Evolutionary conservation across 805 yeast species (phyloP), one percentile per base, ranked within the genome.

Genomic region (Pachysolen tannophilus): DNA sequence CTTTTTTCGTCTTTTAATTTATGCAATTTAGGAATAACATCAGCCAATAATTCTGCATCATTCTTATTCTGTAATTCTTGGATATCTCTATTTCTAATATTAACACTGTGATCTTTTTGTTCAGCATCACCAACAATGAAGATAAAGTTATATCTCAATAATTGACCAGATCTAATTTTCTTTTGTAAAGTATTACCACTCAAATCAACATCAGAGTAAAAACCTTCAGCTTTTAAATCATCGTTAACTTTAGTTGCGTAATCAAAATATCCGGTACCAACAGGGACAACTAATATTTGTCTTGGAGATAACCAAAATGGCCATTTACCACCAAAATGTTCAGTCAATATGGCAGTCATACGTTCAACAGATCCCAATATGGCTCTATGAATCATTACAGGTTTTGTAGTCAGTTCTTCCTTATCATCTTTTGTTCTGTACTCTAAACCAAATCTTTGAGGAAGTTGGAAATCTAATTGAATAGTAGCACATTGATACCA

Each of bases 261-360:
- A 45, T 80, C 95, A 53, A 70, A 78, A 69, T 81, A 90, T 61
- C 84, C 86, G 45, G 83, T 94, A 55, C 96, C 97, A 50, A 92
- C 97, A 49, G 98, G 98, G 20, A 92, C 92, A 52, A 92, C 94
- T 50, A 90, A 69, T 39, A 90, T 75, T 67, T 92, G 99, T 69
- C 98, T 82, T 54, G 99, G 99, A n/a, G 97, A 88, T 57, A 92
- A 72, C 98, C 98, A 92, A 74, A 92, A 85, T 55, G 99, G 99
- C 99, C 99, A 92, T 61, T 87, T 92, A 54, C 99, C 99, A 56
- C 88, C 95, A 65, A 72, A 92, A 68, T 92, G 98, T 65, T 92
- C 99, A 40, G 95, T 88, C 61, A 92, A 77, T 50, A 92, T 90
- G 44, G 97, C 98, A 44, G 95, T 84, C 97, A 92, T 88, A 73